Base-by-base conservation (phyloP, 2,329 filamentous ascomycete species). In the Monilinia laxa region DNA sequence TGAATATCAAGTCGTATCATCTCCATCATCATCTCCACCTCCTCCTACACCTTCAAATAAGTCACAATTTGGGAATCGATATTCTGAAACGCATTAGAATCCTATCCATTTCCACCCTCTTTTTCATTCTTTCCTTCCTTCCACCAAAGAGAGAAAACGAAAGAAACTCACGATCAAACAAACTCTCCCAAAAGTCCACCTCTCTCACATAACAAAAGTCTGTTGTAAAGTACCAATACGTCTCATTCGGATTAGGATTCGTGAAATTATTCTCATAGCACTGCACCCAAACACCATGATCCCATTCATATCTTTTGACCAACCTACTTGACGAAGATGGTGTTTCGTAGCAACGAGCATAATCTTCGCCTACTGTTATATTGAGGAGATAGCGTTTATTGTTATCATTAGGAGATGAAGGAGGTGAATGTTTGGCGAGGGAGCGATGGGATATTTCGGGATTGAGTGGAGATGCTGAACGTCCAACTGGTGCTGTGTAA, bases 181-280 rank as follows among this genome's bases (percentile, higher is more conserved):
- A 54, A 52, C 70, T 70, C 63, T 71, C 65, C 25, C 57, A 69
- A 40, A 71, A 71, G 55, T 71, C 70, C 18, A 47, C 65, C 52
- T 69, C 70, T 6, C 66, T 66, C 62, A 71, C 70, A 52, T 66
- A 72, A 58, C 70, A 72, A n/a, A 70, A 72, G 52, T 72, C 71
- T 10, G 69, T 71, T 25, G 71, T 72, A 55, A 69, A 45, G 35
- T 70, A 68, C 71, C 70, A 71, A 42, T 60, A 68, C 23, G 56
- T 63, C 52, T 67, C 66, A 40, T 67, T 66, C 25, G 28, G 42
- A 55, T 67, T 62, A 11, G 60, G 3, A 1, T n/a, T 38, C 2
- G 58, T 40, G 7, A 42, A 47, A 38, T 11, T 38, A 28, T 51
- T 9, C n/a, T 38, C 16, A 51, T 59, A 59, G 11, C 62, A 65